Evolutionary conservation across 2,329 filamentous ascomycete genomes (phyloP), one percentile per base, ranked within the genome.

Genomic region (Chaetomiaceae sp.): DNA sequence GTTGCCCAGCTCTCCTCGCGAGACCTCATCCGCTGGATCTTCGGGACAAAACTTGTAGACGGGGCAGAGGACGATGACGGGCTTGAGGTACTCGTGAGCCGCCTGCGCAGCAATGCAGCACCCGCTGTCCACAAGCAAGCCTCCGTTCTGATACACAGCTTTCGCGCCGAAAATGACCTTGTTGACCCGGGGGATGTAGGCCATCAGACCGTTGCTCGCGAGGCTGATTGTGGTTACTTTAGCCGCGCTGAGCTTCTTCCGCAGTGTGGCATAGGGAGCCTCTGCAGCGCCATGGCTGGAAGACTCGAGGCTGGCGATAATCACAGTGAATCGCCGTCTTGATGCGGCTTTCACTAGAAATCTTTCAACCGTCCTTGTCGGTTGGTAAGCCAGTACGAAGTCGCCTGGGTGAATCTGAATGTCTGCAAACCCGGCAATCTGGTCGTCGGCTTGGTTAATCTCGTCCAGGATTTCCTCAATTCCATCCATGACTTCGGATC

Each of bases 391-490:
- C 57, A 99, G 81, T 58, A 99, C 89, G 62, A 91, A 87, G 69
- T 99, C 92, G 66, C 92, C 90, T 1, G 89, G 88, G 67, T 95
- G 89, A 59, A 99, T 95, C 69, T 96, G 89, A 43, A 95, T 89
- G 58, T 95, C 86, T 2, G 91, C 89, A 59, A 90, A 87, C 20
- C 84, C 83, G 2, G 92, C 89, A 62, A 99, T 95, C 70, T 96
- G 90, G 65, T 95, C 90, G 66, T 96, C 94, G 7, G 90, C 90
- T 66, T 92, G 87, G 60, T 87, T 86, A 52, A 99, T 85, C 72
- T 99, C 94, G 66, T 99, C 94, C 69, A 95, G 88, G 55, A 99
- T 90, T 69, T 99, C 94, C 64, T 90, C 85, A 64, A 99, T 96
- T 37, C 91, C 94, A 63, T 94, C 89, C 60, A 96, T 85, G 23